Evolutionary conservation across 352 stramenopile species (phyloP), one percentile per base, ranked within the genome.

Genomic region (Pythium diclinum): DNA sequence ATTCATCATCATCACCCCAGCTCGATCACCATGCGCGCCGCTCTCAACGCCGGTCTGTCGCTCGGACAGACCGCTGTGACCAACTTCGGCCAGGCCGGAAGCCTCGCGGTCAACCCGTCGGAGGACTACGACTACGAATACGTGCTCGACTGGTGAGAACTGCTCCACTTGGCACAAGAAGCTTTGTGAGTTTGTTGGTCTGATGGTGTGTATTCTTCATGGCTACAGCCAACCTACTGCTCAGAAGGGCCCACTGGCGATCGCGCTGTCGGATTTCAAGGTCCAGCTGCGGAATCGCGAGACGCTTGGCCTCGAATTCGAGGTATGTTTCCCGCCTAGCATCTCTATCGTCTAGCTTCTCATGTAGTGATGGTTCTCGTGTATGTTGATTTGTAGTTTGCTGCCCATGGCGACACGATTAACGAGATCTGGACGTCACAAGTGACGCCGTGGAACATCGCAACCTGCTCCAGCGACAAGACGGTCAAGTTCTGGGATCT

Each of bases 101-200:
- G 54, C 14, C 46, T 89, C 32, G 61, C 68, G 3, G 63, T 75
- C 16, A 78, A 87, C 53, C 69, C 77, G 10, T 73, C 64, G 9
- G 80, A 85, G 3, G 78, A 88, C 36, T 91, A 89, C n/a, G 85
- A 95, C 69, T 95, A 92, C 60, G 83, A 92, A 71, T 95, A 94
- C 69, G 72, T 95, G 25, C 59, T 95, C 23, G 83, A 94, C 65
- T 89, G 77, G 81, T 88, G 54, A 44, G 67, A 68, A 1, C 13
- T 38, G 16, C 36, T 16, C 6, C 17, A 55, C 5, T 32, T 16
- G 17, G 2, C 8, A 34, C 17, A 17, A 8, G 44, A 51, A 3
- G 44, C 19, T 23, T n/a, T 5, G 33, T 48, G 40, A 7, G 4
- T 48, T 11, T 17, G 9, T 54, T 56, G 0, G 14, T 59, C 53